phyloP scores from a whole-genome alignment of 371 early-diverging fungal genomes.

The Zychaea mexicana region DNA sequence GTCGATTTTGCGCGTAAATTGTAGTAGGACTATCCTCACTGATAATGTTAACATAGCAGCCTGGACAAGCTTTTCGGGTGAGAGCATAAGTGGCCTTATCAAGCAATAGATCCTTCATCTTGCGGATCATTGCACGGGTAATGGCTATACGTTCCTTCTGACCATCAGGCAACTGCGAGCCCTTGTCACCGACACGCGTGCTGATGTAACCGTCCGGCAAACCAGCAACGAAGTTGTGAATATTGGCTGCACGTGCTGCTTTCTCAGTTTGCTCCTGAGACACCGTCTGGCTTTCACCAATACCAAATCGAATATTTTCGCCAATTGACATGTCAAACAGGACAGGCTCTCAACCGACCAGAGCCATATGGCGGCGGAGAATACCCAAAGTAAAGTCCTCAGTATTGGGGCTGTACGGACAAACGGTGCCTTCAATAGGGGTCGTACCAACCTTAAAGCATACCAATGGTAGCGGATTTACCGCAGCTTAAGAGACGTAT shows the following conservation, averaged over 20 bases:
- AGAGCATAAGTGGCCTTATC: conserved; percentile 97
- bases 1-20: no score
- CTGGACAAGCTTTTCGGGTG: conserved; percentile 88
- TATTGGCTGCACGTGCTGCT: conserved; percentile 68
- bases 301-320: no score
- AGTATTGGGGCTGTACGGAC: conserved; percentile 68
- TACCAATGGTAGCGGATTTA: conserved; percentile 79
- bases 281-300: conserved; percentile 44
- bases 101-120: conserved; percentile 83
- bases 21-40: conserved; percentile 56
- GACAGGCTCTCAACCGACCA: conserved; percentile 88
- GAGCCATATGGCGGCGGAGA: conserved; percentile 70
- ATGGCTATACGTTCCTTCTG: conserved; percentile 32
- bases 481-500: conserved; percentile 67
- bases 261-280: conserved; percentile 59
- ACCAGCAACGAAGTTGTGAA: conserved; percentile 71
- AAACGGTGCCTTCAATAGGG: conserved; percentile 57
- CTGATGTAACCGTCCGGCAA: conserved; percentile 77
- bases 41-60: conserved; percentile 77
- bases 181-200: conserved; percentile 74
- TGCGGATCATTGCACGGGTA: conserved; percentile 71
- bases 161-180: conserved; percentile 40
- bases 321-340: conserved; percentile 77
- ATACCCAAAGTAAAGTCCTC: conserved; percentile 57
- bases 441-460: conserved; percentile 89